Base-by-base conservation (phyloP, 1,284 basidiomycete species). In the Cryptococcus hybrid region DNA sequence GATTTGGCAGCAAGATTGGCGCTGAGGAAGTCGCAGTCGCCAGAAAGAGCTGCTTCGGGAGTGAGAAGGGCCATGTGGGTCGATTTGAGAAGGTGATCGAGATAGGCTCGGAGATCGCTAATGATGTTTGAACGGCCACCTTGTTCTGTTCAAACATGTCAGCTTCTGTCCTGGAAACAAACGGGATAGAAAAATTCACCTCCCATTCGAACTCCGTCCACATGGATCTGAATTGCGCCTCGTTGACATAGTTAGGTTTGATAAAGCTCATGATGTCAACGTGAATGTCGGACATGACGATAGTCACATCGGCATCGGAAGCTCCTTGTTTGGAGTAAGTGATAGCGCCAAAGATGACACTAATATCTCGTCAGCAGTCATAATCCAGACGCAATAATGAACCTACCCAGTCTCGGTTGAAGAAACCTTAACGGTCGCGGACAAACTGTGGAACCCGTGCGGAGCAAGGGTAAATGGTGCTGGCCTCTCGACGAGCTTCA, bases 241-340 rank as follows among this genome's bases (percentile, higher is more conserved):
- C 95, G 58, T 88, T 96, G 79, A 93, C 96, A 72, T 90, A 90
- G 3, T 93, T 92, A 0, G 95, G 94, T 76, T 96, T 92, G 81
- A 99, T 99, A 78, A 98, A 99, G 78, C 98, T 95, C 90, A 99
- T 95, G 66, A 99, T 98, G 78, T 99, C 96, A 64, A 98, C 92
- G 78, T 67, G 57, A 59, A 98, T 94, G 78, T 98, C 95, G 77
- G 93, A 97, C 70, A 98, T 78, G 51, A 99, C 94, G 42, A 92
- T 92, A 76, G 71, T 82, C 53, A 75, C 75, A 77, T 87, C 92
- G 51, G 86, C 86, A 72, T 95, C 91, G 0, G 87, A 83, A 66
- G 93, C 86, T 49, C 88, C 89, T 4, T 87, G 86, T n/a, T 89
- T 90, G 63, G 95, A 92, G 88, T 96, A 99, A 15, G 96, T 86